Conservation (phyloP, 148 eudicot genomes). For the Rhododendron williamsianum region DNA sequence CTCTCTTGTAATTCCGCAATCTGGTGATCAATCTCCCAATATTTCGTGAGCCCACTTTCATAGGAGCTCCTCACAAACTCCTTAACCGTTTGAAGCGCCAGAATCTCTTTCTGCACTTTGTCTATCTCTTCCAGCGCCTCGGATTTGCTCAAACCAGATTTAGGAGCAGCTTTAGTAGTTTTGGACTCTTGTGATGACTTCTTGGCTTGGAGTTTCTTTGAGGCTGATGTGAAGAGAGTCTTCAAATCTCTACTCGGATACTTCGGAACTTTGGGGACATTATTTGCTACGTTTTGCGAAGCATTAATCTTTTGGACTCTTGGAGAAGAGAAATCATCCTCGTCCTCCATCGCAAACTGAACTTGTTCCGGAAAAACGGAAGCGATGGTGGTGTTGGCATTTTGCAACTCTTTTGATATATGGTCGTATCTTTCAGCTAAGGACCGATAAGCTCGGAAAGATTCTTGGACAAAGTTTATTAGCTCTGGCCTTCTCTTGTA, state of each 20-base stretch:
- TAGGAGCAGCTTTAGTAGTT: slow-evolving; percentile 42
- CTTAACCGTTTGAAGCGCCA: slow-evolving; percentile 75
- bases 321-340: slow-evolving; percentile 45
- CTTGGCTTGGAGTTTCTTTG: slow-evolving; percentile 31
- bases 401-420: slow-evolving; percentile 77
- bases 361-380: slow-evolving; percentile 79
- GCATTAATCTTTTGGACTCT: slow-evolving; percentile 17
- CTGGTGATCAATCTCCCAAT: slow-evolving; percentile 62
- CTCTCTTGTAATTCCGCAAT: slow-evolving; percentile 59
- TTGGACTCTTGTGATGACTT: slow-evolving; percentile 16
- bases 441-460: slow-evolving; percentile 57
- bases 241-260: slow-evolving; percentile 52
- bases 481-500: slow-evolving; percentile 83
- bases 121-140: slow-evolving; percentile 80
- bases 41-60: slow-evolving; percentile 67
- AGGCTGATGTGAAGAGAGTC: slow-evolving; percentile 44
- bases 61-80: slow-evolving; percentile 92
- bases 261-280: slow-evolving; percentile 56
- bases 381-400: slow-evolving; percentile 84
- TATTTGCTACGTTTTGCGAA: slow-evolving; percentile 18
- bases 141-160: slow-evolving; percentile 63
- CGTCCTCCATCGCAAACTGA: slow-evolving; percentile 61
- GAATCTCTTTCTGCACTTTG: slow-evolving; percentile 71
- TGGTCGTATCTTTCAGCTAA: slow-evolving; percentile 86
- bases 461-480: slow-evolving; percentile 67